phyloP scores from a whole-genome alignment of 1,139 yeast genomes.

The Candida sanyaensis region DNA sequence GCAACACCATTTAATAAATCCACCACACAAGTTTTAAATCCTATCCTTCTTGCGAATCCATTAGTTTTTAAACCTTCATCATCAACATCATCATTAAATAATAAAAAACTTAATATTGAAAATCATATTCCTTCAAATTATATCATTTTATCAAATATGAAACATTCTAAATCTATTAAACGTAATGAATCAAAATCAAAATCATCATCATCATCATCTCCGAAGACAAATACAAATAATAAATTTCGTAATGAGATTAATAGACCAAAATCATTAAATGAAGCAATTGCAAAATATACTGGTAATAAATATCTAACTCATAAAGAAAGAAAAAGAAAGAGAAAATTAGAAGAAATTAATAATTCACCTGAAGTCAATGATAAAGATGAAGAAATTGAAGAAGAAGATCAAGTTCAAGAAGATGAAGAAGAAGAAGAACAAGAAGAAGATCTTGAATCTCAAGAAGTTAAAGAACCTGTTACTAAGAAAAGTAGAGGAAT shows the following conservation, averaged over 20 bases:
- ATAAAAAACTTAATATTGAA: constrained; percentile 3
- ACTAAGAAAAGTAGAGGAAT: constrained; percentile 1
- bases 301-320: constrained; percentile 51
- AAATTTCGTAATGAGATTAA: constrained; percentile 9
- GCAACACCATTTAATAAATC: background rate
- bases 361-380: background rate
- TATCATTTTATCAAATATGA: constrained; percentile 36
- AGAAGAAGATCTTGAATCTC: too few species aligned
- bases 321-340: constrained; percentile 35
- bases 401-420: too few species aligned
- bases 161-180: background rate
- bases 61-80: constrained; percentile 5
- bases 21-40: background rate
- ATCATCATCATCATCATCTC: background rate
- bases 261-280: constrained; percentile 57
- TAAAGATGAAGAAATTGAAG: constrained; percentile 11
- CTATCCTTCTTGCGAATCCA: constrained; percentile 1
- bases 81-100: constrained; percentile 3
- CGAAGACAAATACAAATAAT: background rate
- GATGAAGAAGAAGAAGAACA: constrained; percentile 14
- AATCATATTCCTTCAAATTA: constrained; percentile 13
- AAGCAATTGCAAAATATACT: constrained; percentile 61
- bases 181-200: background rate
- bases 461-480: constrained; percentile 13
- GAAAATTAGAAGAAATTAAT: constrained; percentile 15